Evolutionary conservation across 768 basidiomycete genomes (phyloP).

Genomic region (Termitomyces sp.): DNA sequence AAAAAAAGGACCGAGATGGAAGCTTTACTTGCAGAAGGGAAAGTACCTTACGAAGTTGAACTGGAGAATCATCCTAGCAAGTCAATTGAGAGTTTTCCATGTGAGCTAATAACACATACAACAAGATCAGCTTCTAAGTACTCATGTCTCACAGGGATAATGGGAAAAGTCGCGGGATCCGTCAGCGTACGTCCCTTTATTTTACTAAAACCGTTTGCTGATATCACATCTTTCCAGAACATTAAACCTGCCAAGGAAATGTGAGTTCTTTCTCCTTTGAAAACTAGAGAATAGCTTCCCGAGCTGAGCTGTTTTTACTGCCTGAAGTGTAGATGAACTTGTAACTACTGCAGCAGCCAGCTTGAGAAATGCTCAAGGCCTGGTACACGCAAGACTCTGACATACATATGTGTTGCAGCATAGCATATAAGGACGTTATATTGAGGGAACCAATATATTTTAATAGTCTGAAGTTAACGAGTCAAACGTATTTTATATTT

Average conservation of each 20-base stretch:
- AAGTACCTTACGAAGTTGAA: slow-evolving; percentile 73
- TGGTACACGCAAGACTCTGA: too few species aligned
- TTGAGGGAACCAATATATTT: too few species aligned
- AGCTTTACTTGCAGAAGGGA: slow-evolving; percentile 52
- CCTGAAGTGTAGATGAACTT: slow-evolving; percentile 70
- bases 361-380: slow-evolving; percentile 37
- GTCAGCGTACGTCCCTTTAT: slow-evolving; percentile 42
- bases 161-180: slow-evolving; percentile 73
- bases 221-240: slow-evolving; percentile 35
- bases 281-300: too few species aligned
- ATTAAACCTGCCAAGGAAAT: slow-evolving; percentile 84
- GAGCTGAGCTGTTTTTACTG: too few species aligned
- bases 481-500: too few species aligned
- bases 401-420: too few species aligned
- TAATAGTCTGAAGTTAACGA: too few species aligned
- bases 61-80: slow-evolving; percentile 63
- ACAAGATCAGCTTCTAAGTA: too few species aligned
- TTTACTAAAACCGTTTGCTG: slow-evolving; percentile 3
- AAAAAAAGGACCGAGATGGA: slow-evolving; percentile 54
- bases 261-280: slow-evolving; percentile 31
- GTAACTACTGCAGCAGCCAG: slow-evolving; percentile 62
- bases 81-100: slow-evolving; percentile 50
- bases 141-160: slow-evolving; percentile 57
- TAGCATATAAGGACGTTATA: too few species aligned
- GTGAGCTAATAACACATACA: slow-evolving; percentile 36